Base-by-base conservation (phyloP, 148 eudicot genomes). In the Mesembryanthemum crystallinum region DNA sequence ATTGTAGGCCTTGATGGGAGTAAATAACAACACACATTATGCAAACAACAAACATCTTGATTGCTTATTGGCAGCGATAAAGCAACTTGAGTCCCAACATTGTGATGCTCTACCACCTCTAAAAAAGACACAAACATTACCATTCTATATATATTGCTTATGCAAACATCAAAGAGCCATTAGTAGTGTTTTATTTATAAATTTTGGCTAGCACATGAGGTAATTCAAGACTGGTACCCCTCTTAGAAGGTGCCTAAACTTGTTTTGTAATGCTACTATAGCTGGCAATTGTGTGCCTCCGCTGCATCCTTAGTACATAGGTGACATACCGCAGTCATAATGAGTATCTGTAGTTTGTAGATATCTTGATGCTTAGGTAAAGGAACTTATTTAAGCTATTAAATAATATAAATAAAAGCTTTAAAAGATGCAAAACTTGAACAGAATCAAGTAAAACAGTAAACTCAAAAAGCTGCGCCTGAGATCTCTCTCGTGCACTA, bases 91-190 rank as follows among this genome's bases (percentile, higher is more conserved):
- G 1, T 5, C 61, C 27, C 61, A 57, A n/a, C 61, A n/a, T 57
- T 57, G 61, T n/a, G 61, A 57, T 57, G 61, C 27, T 23, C n/a
- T 39, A 66, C 11, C 21, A 67, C 10, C 17, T 66, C 69, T 9
- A n/a, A 13, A 67, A 32, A 67, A 25, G 23, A n/a, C n/a, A n/a
- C 71, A 42, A 67, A 43, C 35, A 69, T 3, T 18, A 45, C 24
- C 30, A 32, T 27, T 54, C 1, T 47, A 15, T 47, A 69, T 30
- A 69, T 4, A 18, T 54, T 25, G 2, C 14, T 23, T 23, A 23
- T 10, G 51, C 70, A 67, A 67, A 14, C 71, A 67, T 67, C 17
- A 67, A 39, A 67, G 27, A 52, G 49, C 14, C 14, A 45, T 45
- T 45, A 1, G 10, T 8, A 0, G 49, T 45, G 49, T 45, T 45